Evolutionary conservation across 2,329 filamentous ascomycete species (phyloP).

Genomic region (Ophiocordyceps camponoti-leonardi): DNA sequence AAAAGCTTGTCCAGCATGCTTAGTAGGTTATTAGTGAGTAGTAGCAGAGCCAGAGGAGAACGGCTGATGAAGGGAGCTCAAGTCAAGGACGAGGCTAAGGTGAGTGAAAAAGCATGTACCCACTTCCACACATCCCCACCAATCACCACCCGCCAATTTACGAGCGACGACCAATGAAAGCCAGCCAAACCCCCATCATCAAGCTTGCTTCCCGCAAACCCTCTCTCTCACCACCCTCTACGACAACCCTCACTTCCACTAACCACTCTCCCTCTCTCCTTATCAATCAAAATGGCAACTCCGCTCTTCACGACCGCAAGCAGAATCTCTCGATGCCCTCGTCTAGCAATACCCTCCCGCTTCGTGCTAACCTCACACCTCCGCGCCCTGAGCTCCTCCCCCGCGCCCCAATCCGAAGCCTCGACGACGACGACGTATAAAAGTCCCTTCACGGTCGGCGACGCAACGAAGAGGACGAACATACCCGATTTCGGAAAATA

Average conservation of each 20-base stretch:
- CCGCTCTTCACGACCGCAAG: too few species aligned
- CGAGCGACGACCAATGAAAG: slow-evolving; percentile 18
- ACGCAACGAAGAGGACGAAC: slow-evolving; percentile 40
- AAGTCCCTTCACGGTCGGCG: slow-evolving; percentile 39
- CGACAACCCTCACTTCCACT: too few species aligned
- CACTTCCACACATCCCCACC: slow-evolving; percentile 8
- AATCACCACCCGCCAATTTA: slow-evolving; percentile 31
- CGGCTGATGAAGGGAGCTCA: not conserved
- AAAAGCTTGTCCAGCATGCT: too few species aligned
- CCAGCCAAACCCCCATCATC: slow-evolving; percentile 18
- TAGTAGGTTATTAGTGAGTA: too few species aligned
- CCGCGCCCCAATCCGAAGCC: slow-evolving; percentile 29
- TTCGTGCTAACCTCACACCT: too few species aligned
- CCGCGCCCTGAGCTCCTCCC: slow-evolving; percentile 38
- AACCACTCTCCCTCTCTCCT: too few species aligned
- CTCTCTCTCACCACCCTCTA: too few species aligned
- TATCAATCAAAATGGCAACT: too few species aligned
- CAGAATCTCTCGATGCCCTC: too few species aligned
- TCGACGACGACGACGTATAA: slow-evolving; percentile 29
- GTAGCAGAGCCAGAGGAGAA: too few species aligned
- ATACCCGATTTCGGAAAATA: slow-evolving; percentile 88
- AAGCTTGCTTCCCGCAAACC: too few species aligned
- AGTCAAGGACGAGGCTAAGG: not conserved
- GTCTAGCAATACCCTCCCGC: slow-evolving; percentile 27
- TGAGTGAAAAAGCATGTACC: not conserved